Conservation (phyloP, 768 basidiomycete species). For the Dacryopinax spathularia region DNA sequence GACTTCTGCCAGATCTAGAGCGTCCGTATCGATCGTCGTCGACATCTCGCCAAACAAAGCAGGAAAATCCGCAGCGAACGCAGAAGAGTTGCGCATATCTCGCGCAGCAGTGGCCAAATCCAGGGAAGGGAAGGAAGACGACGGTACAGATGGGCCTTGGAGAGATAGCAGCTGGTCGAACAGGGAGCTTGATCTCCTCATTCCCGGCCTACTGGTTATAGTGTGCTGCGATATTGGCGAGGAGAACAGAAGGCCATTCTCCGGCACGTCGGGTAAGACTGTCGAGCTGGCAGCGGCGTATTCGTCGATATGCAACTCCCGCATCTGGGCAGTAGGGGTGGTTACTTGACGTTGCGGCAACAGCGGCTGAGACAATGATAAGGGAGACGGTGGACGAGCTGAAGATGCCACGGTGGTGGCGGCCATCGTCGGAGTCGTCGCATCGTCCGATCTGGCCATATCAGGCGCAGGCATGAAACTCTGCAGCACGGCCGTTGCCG, state of each 20-base stretch:
- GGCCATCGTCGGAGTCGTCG: not conserved
- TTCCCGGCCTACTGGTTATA: not conserved
- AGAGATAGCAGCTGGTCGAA: not conserved
- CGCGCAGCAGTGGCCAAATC: not conserved
- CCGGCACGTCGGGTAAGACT: not conserved
- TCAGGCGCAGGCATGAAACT: not conserved
- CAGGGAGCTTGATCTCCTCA: not conserved
- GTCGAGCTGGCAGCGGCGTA: not conserved
- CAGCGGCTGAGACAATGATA: not conserved
- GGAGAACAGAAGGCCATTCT: not conserved
- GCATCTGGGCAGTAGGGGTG: not conserved
- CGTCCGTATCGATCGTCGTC: conserved; percentile 1
- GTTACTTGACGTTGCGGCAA: not conserved
- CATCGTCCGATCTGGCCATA: not conserved
- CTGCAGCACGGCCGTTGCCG: not conserved
- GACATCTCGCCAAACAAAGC: not conserved
- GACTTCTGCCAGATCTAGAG: conserved; percentile 5
- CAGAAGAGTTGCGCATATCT: conserved; percentile 1
- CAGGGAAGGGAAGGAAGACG: not conserved
- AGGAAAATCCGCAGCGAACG: not conserved
- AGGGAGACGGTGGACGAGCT: not conserved
- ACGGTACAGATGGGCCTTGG: not conserved
- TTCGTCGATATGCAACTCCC: not conserved
- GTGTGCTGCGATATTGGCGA: not conserved
- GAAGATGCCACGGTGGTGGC: not conserved